These are phyloP conservation scores for Ashbya aceris DNA, from an alignment of 1,139 yeast species.

Conservation along the genomic window DNA sequence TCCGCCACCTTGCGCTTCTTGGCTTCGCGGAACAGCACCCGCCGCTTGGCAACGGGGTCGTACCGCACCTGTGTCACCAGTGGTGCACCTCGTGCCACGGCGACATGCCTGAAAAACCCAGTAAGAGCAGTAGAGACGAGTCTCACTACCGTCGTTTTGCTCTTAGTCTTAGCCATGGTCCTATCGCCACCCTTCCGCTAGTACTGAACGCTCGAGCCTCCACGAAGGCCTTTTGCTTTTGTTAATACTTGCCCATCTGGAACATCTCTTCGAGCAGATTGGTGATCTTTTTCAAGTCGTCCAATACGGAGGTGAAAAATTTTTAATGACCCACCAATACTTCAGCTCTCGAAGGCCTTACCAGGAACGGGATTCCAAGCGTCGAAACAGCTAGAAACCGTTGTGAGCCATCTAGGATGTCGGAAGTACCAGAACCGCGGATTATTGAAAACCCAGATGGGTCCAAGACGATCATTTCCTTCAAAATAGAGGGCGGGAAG, in stretches of 20 bases:
- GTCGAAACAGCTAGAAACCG: neutral
- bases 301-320: conserved; percentile 1
- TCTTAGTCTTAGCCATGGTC: conserved; percentile 34
- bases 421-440: conserved; percentile 54
- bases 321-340: neutral
- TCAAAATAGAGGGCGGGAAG: conserved; percentile 70
- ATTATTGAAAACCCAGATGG: conserved; percentile 76
- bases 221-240: no score
- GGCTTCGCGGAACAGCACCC: conserved; percentile 80
- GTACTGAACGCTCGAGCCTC: no score
- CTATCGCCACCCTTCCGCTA: neutral
- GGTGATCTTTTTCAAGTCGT: neutral
- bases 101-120: conserved; percentile 72
- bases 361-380: neutral
- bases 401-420: conserved; percentile 12
- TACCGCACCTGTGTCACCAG: conserved; percentile 75
- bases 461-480: conserved; percentile 78
- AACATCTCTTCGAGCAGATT: no score
- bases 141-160: conserved; percentile 50
- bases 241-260: no score
- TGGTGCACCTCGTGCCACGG: conserved; percentile 75
- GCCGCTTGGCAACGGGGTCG: conserved; percentile 72
- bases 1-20: conserved; percentile 78
- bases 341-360: neutral
- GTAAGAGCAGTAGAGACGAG: conserved; percentile 79